Base-by-base conservation (phyloP, 2,329 filamentous ascomycete genomes). In the Exophiala lecanii-corni region DNA sequence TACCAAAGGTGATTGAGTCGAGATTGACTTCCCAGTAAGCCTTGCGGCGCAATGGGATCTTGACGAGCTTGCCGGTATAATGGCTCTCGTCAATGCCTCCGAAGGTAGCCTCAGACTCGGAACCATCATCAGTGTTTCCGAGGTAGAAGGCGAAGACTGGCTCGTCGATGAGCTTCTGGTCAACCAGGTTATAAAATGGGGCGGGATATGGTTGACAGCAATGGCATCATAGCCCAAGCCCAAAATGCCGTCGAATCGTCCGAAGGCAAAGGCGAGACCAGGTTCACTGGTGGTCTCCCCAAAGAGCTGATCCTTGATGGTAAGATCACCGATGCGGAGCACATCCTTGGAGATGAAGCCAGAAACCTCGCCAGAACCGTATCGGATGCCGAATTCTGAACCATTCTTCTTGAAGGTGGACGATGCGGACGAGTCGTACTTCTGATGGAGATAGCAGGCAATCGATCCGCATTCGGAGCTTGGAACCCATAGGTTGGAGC, bases 21-120 rank as follows among this genome's bases (percentile, higher is more conserved):
- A 98, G 82, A 61, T 97, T 89, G 43, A 98, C 91, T 78, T 98
- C 92, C 92, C 92, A 98, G 79, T 98, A 98, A 37, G 92, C 92
- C 84, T 97, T 97, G 66, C 92, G 87, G 68, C 92, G 87, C 57
- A 98, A 80, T 42, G 92, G 92, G 57, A 98, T 88, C 68, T 89
- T 94, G 64, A 82, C 86, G 60, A 98, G 78, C 68, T 97, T 83
- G 61, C 92, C 92, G 28, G 76, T 82, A 69, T 79, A 84, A 75
- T 92, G 88, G 62, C 74, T 72, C 71, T 88, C 73, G 68, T 97
- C 83, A 50, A 95, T 70, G 55, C 91, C 91, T 66, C 91, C 91
- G 56, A 98, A 98, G 55, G 83, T 81, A 48, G 82, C 89, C 71
- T 89, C 89, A 31, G 89, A 96, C 64, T 86, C 78, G 46, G 82